Percentiles rank a stretch among this genome's conserved stretches.
phyloP scores from a whole-genome alignment of 371 early-diverging fungal genomes.

The Paraphysoderma sedebokerense region DNA sequence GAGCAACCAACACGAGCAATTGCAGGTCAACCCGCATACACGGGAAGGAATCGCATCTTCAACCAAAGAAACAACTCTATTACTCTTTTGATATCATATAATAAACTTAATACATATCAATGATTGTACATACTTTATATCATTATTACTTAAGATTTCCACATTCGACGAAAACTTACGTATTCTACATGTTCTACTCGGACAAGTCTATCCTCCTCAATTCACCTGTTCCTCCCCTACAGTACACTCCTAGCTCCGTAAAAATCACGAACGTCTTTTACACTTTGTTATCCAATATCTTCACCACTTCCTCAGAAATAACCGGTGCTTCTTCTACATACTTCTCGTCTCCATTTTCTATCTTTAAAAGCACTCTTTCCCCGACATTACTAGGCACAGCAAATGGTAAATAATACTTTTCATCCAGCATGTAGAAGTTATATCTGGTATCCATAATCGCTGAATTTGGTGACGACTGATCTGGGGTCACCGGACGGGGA shows the following conservation, averaged over 20 bases:
- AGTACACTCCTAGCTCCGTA: too few species aligned
- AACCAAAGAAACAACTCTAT: too few species aligned
- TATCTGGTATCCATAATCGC: conserved; percentile 2
- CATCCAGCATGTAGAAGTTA: conserved; percentile 16
- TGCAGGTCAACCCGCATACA: too few species aligned
- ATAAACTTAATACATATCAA: too few species aligned
- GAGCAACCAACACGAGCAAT: too few species aligned
- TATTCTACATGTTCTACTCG: too few species aligned
- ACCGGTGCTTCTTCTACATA: not conserved
- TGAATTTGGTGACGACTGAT: not conserved
- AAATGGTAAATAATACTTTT: conserved; percentile 14
- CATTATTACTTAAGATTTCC: too few species aligned
- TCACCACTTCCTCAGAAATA: not conserved
- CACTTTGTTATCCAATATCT: not conserved
- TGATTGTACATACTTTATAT: too few species aligned
- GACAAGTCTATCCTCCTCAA: not conserved
- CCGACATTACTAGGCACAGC: conserved; percentile 20
- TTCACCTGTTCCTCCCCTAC: not conserved
- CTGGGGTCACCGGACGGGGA: not conserved
- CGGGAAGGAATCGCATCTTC: too few species aligned
- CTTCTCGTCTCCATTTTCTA: not conserved
- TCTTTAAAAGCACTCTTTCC: not conserved
- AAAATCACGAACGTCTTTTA: too few species aligned
- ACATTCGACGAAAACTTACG: too few species aligned
- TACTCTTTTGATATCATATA: too few species aligned